Evolutionary conservation across 2,329 filamentous ascomycete species (phyloP).

Genomic region (Helotiales sp.): DNA sequence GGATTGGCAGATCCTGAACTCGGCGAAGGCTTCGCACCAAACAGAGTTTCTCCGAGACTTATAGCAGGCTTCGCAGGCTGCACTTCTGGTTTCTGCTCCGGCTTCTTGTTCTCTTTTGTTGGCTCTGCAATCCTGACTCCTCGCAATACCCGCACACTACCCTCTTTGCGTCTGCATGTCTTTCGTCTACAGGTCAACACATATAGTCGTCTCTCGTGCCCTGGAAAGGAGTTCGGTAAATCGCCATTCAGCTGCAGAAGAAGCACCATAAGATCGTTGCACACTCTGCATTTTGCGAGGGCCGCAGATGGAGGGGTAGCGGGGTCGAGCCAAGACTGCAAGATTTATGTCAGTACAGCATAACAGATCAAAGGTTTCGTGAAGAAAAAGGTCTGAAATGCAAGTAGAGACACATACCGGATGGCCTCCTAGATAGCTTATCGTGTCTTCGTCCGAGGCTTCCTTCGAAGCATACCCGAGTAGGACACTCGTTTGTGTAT

Average conservation of each 20-base stretch:
- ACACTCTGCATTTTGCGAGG: conserved; percentile 83
- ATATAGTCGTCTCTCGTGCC: conserved; percentile 85
- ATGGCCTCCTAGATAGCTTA: conserved; percentile 84
- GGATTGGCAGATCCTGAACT: conserved; percentile 52
- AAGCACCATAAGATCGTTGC: conserved; percentile 79
- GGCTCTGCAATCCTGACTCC: conserved; percentile 54
- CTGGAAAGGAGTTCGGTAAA: conserved; percentile 80
- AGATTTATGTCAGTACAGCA: conserved; percentile 16
- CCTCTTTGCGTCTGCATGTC: conserved; percentile 77
- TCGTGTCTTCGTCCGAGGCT: conserved; percentile 63
- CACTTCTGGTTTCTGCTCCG: conserved; percentile 30
- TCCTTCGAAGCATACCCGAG: conserved; percentile 87
- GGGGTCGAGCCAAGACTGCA: conserved; percentile 80
- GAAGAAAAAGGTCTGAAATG: not conserved
- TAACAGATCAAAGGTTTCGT: conserved; percentile 18
- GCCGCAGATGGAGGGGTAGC: conserved; percentile 69
- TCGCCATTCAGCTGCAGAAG: conserved; percentile 91
- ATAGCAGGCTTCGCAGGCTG: conserved; percentile 23
- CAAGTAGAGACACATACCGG: conserved; percentile 63
- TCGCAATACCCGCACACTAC: conserved; percentile 75
- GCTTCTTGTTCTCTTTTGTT: conserved; percentile 33
- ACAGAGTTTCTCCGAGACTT: conserved; percentile 66
- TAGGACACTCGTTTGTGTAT: conserved; percentile 81
- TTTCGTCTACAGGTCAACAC: conserved; percentile 79
- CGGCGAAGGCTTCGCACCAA: conserved; percentile 58